Conservation (phyloP, 208 protist species). For the Acanthamoeba castellanii region DNA sequence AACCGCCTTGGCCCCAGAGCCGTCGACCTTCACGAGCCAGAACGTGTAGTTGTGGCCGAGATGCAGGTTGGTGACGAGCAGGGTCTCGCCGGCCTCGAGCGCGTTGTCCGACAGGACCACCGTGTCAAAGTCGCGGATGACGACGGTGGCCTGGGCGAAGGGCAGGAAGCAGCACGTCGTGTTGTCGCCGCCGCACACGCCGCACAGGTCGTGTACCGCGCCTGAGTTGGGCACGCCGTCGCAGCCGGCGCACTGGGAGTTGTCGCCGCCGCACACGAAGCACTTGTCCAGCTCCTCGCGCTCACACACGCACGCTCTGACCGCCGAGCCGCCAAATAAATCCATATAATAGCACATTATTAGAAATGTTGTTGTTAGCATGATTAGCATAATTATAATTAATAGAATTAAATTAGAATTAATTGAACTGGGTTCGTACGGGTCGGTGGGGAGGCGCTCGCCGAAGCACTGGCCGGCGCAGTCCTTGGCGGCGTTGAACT, state of each 20-base stretch:
- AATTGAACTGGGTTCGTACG: background rate
- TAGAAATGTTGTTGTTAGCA: too few species aligned
- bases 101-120: background rate
- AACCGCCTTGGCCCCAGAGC: too few species aligned
- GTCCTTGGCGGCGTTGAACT: background rate
- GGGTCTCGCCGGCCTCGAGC: background rate
- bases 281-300: background rate
- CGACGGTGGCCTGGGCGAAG: background rate
- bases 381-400: too few species aligned
- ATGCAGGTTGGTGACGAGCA: too few species aligned
- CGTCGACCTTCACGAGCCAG: too few species aligned
- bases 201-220: background rate
- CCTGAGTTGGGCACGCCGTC: constrained; percentile 1
- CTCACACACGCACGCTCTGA: background rate
- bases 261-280: background rate
- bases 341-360: too few species aligned
- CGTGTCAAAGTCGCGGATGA: background rate
- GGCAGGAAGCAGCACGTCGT: constrained; percentile 2
- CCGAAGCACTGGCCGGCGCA: background rate
- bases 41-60: background rate
- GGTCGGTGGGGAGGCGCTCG: background rate
- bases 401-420: too few species aligned
- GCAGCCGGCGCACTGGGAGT: background rate
- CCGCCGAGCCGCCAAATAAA: too few species aligned
- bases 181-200: constrained; percentile 22